Conservation (phyloP, 768 basidiomycete genomes). For the Boletus tylopilopsis region DNA sequence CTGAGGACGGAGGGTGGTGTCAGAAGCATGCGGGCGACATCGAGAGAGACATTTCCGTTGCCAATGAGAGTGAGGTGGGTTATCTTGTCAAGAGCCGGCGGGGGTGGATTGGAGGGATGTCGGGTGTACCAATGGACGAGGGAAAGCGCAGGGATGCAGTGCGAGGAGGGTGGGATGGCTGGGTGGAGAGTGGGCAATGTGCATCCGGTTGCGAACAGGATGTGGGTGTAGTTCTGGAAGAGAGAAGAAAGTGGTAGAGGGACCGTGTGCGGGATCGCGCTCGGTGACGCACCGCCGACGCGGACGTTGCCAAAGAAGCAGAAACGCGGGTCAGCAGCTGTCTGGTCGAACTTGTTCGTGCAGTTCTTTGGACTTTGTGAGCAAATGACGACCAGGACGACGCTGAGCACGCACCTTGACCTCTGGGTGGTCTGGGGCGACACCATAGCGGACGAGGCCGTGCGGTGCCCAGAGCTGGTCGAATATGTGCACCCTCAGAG, state of each 20-base stretch:
- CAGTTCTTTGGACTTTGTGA: conserved; percentile 69
- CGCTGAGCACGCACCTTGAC: conserved; percentile 61
- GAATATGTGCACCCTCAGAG: conserved; percentile 75
- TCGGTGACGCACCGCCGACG: conserved; percentile 35
- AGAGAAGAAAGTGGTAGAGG: conserved; percentile 59
- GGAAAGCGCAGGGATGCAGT: conserved; percentile 70
- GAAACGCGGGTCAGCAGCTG: conserved; percentile 76
- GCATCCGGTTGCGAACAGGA: conserved; percentile 87
- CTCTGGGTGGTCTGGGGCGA: conserved; percentile 98
- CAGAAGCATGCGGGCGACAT: conserved; percentile 87
- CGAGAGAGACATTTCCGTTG: conserved; percentile 92
- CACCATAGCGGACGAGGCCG: conserved; percentile 92
- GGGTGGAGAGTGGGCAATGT: conserved; percentile 59
- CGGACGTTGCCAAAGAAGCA: conserved; percentile 91
- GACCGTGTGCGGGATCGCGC: conserved; percentile 49
- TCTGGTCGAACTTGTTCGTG: conserved; percentile 88
- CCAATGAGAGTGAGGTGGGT: conserved; percentile 83
- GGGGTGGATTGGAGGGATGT: conserved; percentile 66
- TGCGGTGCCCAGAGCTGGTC: conserved; percentile 94
- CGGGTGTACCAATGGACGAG: conserved; percentile 97
- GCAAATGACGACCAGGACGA: conserved; percentile 2
- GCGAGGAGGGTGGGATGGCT: conserved; percentile 42
- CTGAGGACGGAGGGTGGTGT: conserved; percentile 58
- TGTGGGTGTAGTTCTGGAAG: conserved; percentile 72
- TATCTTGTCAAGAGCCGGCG: conserved; percentile 62